Conservation (phyloP, 768 basidiomycete genomes). For the Trametes elegans region DNA sequence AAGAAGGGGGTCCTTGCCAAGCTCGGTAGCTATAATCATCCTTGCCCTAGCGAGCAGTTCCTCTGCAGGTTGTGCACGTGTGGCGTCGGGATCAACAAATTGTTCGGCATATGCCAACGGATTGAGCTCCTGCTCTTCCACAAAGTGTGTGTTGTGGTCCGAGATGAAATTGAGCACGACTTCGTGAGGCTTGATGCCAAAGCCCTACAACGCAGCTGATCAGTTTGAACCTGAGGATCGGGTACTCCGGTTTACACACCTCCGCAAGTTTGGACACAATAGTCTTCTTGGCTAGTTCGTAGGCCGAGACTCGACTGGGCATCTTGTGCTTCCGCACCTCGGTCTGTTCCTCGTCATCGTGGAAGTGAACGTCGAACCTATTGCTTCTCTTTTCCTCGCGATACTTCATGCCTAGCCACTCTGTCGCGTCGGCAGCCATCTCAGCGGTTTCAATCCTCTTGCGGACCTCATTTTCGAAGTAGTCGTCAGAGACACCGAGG, state of each 20-base stretch:
- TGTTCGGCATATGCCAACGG: constrained; percentile 85
- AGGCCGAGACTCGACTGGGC: constrained; percentile 81
- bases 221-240: neutral
- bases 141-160: constrained; percentile 58
- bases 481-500: constrained; percentile 66
- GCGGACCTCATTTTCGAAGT: constrained; percentile 70
- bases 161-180: constrained; percentile 82
- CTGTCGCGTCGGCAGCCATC: constrained; percentile 84
- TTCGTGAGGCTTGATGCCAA: constrained; percentile 79
- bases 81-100: constrained; percentile 69
- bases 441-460: constrained; percentile 79
- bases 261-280: constrained; percentile 76
- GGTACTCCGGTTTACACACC: constrained; percentile 45
- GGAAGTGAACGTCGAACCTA: constrained; percentile 59
- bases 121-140: constrained; percentile 78
- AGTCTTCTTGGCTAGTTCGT: constrained; percentile 81
- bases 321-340: constrained; percentile 67
- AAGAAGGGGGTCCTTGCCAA: constrained; percentile 90
- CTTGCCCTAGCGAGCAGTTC: constrained; percentile 73
- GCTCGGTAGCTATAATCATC: constrained; percentile 83
- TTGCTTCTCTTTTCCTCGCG: constrained; percentile 62
- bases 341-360: constrained; percentile 59
- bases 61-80: constrained; percentile 55
- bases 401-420: constrained; percentile 88
- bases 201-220: constrained; percentile 50